phyloP scores from a whole-genome alignment of 2,329 filamentous ascomycete genomes.

The Claviceps africana region DNA sequence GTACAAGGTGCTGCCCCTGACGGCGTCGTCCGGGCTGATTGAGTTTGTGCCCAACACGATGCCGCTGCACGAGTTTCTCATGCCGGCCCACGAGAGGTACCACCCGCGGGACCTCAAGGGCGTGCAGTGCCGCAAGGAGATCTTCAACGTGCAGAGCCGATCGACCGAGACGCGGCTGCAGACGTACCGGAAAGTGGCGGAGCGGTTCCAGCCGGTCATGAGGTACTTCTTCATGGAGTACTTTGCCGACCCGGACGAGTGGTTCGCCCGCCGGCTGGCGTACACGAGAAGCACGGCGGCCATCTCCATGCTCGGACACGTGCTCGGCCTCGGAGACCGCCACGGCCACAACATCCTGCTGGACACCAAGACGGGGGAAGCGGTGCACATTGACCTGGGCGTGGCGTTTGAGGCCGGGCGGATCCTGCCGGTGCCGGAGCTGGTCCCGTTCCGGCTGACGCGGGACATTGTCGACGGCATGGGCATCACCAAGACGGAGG shows the following conservation, averaged over 20 bases:
- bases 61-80: constrained; percentile 79
- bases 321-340: constrained; percentile 82
- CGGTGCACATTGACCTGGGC: constrained; percentile 91
- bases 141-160: constrained; percentile 56
- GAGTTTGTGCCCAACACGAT: constrained; percentile 94
- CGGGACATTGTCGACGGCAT: constrained; percentile 94
- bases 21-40: constrained; percentile 74
- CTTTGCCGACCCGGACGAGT: constrained; percentile 87
- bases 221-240: constrained; percentile 94
- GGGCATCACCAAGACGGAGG: constrained; percentile 89
- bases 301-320: constrained; percentile 86
- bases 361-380: constrained; percentile 78
- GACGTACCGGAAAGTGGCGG: constrained; percentile 63
- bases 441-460: constrained; percentile 89
- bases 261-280: constrained; percentile 78
- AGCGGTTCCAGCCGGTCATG: constrained; percentile 84
- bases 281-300: constrained; percentile 90
- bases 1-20: constrained; percentile 91
- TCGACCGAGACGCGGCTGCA: constrained; percentile 56
- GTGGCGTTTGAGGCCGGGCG: constrained; percentile 95
- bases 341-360: constrained; percentile 96
- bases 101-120: constrained; percentile 72
- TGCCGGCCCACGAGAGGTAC: constrained; percentile 80
- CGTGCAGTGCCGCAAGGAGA: constrained; percentile 63
- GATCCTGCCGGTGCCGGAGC: constrained; percentile 85